A percentile compares a stretch with the other conserved stretches of the same genome.
Conservation (phyloP, 1,139 yeast genomes). For the Torulaspora pretoriensis region DNA sequence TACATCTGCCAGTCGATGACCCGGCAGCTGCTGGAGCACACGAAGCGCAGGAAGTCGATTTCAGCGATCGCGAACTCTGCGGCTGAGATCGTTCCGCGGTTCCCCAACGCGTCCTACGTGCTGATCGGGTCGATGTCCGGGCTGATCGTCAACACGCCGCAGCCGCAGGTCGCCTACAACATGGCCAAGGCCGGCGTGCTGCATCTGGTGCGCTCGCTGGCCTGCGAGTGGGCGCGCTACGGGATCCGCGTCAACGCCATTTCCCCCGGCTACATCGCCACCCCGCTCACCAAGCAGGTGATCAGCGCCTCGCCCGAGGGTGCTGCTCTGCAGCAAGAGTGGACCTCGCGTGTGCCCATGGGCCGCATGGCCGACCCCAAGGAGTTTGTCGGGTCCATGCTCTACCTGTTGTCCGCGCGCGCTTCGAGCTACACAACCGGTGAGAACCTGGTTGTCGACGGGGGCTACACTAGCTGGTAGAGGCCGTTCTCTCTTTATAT, state of each 20-base stretch:
- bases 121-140: slow-evolving; percentile 87
- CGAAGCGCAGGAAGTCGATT: slow-evolving; percentile 33
- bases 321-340: slow-evolving; percentile 44
- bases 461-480: slow-evolving; percentile 61
- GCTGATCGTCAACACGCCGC: slow-evolving; percentile 76
- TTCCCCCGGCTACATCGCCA: slow-evolving; percentile 76
- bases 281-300: slow-evolving; percentile 60
- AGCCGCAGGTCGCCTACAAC: slow-evolving; percentile 80
- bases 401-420: slow-evolving; percentile 67
- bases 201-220: slow-evolving; percentile 65
- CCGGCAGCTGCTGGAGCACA: slow-evolving; percentile 54
- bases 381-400: slow-evolving; percentile 79
- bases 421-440: slow-evolving; percentile 84
- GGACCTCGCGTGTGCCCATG: slow-evolving; percentile 68
- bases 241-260: slow-evolving; percentile 73
- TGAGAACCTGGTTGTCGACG: slow-evolving; percentile 77
- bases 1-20: slow-evolving; percentile 65
- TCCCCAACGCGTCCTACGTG: slow-evolving; percentile 55
- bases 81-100: slow-evolving; percentile 21
- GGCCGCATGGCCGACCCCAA: slow-evolving; percentile 75
- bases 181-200: slow-evolving; percentile 83
- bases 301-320: slow-evolving; percentile 47
- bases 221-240: slow-evolving; percentile 80
- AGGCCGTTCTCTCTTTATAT: background rate
- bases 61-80: slow-evolving; percentile 17